Evolutionary conservation across 176 grass and related monocot species (phyloP), one percentile per base, ranked within the genome.

Genomic region (Echinochloa phyllopogon): DNA sequence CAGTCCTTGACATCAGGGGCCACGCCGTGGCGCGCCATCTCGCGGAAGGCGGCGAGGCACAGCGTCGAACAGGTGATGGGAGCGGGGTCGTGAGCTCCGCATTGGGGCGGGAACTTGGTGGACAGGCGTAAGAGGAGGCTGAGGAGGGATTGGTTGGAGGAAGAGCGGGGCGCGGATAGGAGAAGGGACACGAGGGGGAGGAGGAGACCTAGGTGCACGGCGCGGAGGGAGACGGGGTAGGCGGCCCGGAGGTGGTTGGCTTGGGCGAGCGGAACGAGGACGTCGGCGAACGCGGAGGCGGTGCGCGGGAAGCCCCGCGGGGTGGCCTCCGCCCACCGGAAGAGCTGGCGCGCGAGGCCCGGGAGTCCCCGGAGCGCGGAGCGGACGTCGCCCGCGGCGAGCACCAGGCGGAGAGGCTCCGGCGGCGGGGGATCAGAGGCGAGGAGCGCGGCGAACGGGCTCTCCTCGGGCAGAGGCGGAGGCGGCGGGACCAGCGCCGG

Each of bases 241-340:
- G 95, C 88, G 45, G 86, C 73, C 58, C 17, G 65, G 75, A 81
- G 77, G 72, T 47, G 74, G 63, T 70, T 13, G 76, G 86, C 84
- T 8, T 87, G 83, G 20, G 73, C 78, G 38, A 97, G 90, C 52
- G 91, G 89, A 45, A 84, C 40, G 10, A 97, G 88, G 82, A 94
- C 82, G 55, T 90, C 81, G 10, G 85, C 82, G 77, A 91, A 94
- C 48, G 94, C 88, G n/a, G 72, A 69, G 12, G 85, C 83, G 68
- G 88, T 87, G 83, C 61, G 88, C 6, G 86, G 86, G 77, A 94
- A 97, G 49, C 88, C 88, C 25, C 33, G 63, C 69, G 69, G 86
- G 43, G 73, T 94, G 92, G 21, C 42, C 85, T 97, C 92, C 62
- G 95, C 95, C 95, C 92, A 97, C 76, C 92, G 69, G 77, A 97